Percentiles rank a stretch among this genome's conserved stretches.
These are phyloP conservation scores for Euphorbia schlechtendalii DNA, from an alignment of 441 rosid species.

Conservation along the genomic window DNA sequence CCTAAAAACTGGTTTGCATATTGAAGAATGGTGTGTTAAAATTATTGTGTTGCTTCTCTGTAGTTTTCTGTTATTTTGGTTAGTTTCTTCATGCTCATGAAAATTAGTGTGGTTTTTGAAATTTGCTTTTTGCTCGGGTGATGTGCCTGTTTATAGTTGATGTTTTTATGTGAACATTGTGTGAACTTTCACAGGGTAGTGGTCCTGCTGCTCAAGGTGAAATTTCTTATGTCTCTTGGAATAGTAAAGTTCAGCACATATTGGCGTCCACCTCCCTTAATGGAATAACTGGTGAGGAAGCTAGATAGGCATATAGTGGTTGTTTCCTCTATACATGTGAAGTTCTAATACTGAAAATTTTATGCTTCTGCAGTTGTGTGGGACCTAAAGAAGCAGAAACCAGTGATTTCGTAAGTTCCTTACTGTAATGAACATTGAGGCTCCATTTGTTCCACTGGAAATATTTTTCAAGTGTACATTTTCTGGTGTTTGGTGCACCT, in stretches of 20 bases:
- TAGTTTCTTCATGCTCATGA: neutral
- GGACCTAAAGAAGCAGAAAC: constrained; percentile 98
- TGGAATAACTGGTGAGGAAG: constrained; percentile 86
- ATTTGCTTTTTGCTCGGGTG: neutral
- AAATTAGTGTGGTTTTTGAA: neutral
- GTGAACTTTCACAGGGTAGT: constrained; percentile 55
- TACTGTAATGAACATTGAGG: constrained; percentile 1
- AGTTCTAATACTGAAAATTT: constrained; percentile 12
- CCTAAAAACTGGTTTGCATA: neutral
- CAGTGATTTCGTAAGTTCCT: constrained; percentile 68
- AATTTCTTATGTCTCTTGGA: constrained; percentile 96
- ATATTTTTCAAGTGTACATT: neutral
- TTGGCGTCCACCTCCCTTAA: constrained; percentile 88
- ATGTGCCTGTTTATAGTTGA: neutral
- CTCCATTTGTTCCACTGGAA: neutral
- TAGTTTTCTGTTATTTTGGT: neutral
- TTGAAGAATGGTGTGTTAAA: neutral
- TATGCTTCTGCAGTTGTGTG: constrained; percentile 62
- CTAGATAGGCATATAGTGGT: constrained; percentile 6
- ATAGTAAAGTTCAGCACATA: constrained; percentile 86
- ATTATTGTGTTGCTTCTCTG: neutral
- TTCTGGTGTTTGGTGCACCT: neutral
- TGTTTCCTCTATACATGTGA: constrained; percentile 9
- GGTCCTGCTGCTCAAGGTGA: constrained; percentile 96
- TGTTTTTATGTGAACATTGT: neutral